A percentile compares a stretch with the other conserved stretches of the same genome.
Conservation (phyloP, 2,329 filamentous ascomycete species). For the Fusarium foetens region DNA sequence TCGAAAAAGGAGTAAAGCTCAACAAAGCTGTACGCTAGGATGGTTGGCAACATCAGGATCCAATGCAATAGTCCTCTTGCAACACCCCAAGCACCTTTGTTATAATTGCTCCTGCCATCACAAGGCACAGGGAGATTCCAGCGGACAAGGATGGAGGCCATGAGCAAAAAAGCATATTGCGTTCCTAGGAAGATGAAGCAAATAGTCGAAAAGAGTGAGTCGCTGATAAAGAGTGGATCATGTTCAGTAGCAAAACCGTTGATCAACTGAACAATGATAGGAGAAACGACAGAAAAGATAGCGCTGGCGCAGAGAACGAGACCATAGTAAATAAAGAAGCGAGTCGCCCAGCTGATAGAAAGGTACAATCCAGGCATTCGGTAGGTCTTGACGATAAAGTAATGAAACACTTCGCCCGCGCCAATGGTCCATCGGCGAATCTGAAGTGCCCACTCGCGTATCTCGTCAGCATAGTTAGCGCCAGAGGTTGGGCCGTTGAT, state of each 20-base stretch:
- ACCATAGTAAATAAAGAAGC: constrained; percentile 29
- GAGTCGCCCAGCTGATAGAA: constrained; percentile 25
- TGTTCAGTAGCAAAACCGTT: constrained; percentile 12
- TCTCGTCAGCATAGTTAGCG: constrained; percentile 24
- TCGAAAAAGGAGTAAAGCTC: constrained; percentile 33
- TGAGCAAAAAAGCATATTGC: constrained; percentile 13
- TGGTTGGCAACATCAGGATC: constrained; percentile 30
- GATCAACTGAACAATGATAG: constrained; percentile 20
- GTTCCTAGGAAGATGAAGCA: constrained; percentile 23
- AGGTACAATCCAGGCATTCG: constrained; percentile 17
- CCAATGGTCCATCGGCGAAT: constrained; percentile 33
- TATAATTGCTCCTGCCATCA: constrained; percentile 6
- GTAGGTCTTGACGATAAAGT: constrained; percentile 34
- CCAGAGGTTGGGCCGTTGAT: constrained; percentile 33
- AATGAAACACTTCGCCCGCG: constrained; percentile 33
- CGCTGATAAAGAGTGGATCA: constrained; percentile 12
- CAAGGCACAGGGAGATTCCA: constrained; percentile 19
- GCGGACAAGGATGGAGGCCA: constrained; percentile 22
- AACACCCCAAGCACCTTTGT: constrained; percentile 4
- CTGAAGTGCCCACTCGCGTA: constrained; percentile 31
- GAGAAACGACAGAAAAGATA: constrained; percentile 20
- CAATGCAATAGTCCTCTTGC: constrained; percentile 18
- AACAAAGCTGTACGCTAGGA: constrained; percentile 29
- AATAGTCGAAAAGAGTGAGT: constrained; percentile 6
- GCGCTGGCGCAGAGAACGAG: constrained; percentile 28